Evolutionary conservation across 768 basidiomycete species (phyloP).

Genomic region (Rhizopogon rudus): DNA sequence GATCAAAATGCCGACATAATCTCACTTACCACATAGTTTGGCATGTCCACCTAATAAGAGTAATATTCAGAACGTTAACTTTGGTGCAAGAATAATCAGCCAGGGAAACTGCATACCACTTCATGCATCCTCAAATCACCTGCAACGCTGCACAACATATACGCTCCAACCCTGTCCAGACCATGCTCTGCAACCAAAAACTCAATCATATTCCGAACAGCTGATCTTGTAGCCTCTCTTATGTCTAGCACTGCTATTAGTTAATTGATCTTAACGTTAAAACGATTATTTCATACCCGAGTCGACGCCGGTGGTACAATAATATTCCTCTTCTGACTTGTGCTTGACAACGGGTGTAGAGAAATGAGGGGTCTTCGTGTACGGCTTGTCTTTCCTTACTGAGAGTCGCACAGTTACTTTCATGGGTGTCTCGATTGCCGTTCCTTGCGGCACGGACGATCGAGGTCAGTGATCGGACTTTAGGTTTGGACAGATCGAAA

Average conservation of each 20-base stretch:
- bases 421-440: constrained; percentile 63
- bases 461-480: neutral
- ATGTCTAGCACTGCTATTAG: constrained; percentile 30
- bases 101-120: constrained; percentile 32
- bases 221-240: constrained; percentile 48
- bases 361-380: constrained; percentile 58
- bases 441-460: constrained; percentile 34
- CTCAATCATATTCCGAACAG: constrained; percentile 54
- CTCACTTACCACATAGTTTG: constrained; percentile 51
- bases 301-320: constrained; percentile 55
- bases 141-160: constrained; percentile 58
- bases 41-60: constrained; percentile 54
- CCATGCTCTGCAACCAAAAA: constrained; percentile 41
- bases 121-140: constrained; percentile 59
- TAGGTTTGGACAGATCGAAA: neutral
- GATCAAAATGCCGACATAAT: neutral
- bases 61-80: neutral
- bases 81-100: neutral
- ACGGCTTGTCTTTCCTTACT: constrained; percentile 50
- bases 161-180: constrained; percentile 44
- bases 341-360: constrained; percentile 22
- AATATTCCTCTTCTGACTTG: constrained; percentile 36
- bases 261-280: neutral
- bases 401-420: constrained; percentile 49
- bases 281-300: constrained; percentile 24